Evolutionary conservation across 1,139 yeast species (phyloP), one percentile per base, ranked within the genome.

Genomic region (Geotrichum restrictum): DNA sequence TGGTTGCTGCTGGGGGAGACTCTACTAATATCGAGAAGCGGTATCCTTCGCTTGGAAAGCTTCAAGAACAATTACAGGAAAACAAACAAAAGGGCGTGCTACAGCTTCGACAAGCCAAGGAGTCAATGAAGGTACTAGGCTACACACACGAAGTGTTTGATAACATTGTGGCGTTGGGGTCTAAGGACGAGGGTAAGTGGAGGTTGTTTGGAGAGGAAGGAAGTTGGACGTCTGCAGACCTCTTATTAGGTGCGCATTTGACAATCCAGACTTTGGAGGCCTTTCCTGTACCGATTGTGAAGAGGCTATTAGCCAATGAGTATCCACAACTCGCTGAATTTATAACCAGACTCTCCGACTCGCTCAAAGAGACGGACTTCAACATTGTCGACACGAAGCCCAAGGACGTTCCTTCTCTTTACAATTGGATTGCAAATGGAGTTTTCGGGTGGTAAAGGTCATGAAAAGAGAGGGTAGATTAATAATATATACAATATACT

Each of bases 101-200:
- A 48, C 65, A 72, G 1, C 57, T 80, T 49, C 74, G 75, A 59
- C 81, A 79, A 58, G 72, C 83, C 1, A 71, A 75, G 53, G 76
- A 77, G 52, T 75, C 81, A 33, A 70, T 83, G 66, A 73, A 71
- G 57, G 79, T 85, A 53, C 63, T 83, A 57, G 66, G 73, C 21
- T 64, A 74, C 27, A 65, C 79, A 19, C 71, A 72, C 41, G 66
- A 64, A 16, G 69, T 69, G 40, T 61, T 77, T 24, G 64, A 62
- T 3, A 64, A 66, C 4, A 59, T 77, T 3, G 48, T 59, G 14
- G 48, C 45, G 19, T 24, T 50, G 6, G 51, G 52, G 4, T 19
- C 22, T 10, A 42, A 37, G 29, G 41, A 37, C 14, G 18, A 40
- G 8, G 24, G 24, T 5, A 18, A 45, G 3, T 24, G 41, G 13